Base-by-base conservation (phyloP, 192 early-diverging fungal species). In the Entophlyctis luteolus region DNA sequence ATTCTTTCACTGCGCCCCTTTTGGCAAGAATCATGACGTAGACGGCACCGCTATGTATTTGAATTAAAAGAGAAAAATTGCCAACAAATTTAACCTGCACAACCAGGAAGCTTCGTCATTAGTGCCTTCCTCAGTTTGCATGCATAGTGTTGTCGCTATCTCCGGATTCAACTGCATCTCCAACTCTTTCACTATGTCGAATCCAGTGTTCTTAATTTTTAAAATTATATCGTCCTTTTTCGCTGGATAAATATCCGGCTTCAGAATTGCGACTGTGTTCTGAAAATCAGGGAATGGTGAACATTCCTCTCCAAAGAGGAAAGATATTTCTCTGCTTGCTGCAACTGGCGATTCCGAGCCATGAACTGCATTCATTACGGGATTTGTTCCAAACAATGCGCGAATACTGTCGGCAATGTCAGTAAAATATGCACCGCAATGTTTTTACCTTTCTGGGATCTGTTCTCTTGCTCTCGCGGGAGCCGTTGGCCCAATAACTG, bases 51-150 rank as follows among this genome's bases (percentile, higher is more conserved):
- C 82, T 84, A 45, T 4, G 3, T 25, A 25, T 29, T 23, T 32
- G 28, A 38, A 33, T 56, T 12, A 56, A 25, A 28, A 28, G 27
- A 28, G 10, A 33, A 18, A 0, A 0, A 0, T 28, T 25, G 8
- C 25, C 23, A 22, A 34, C 20, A 56, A 56, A n/a, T n/a, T n/a
- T n/a, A n/a, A 79, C 77, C 76, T 75, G 66, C 77, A 75, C 79
- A 86, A 84, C 82, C 84, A 83, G 1, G 47, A 52, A 0, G 73
- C 76, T 28, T 84, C 55, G 1, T 85, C 77, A 8, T 79, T 73
- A 66, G 56, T 79, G 57, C 81, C 79, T 2, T 4, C 23, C 55
- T 78, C 39, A 58, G 80, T 78, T 37, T 83, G 78, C 33, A 71
- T 71, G 60, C 80, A 83, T 45, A 83, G 80, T 67, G 78, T 78